phyloP scores from a whole-genome alignment of 352 stramenopile species.

The Phytophthora cryptogea region DNA sequence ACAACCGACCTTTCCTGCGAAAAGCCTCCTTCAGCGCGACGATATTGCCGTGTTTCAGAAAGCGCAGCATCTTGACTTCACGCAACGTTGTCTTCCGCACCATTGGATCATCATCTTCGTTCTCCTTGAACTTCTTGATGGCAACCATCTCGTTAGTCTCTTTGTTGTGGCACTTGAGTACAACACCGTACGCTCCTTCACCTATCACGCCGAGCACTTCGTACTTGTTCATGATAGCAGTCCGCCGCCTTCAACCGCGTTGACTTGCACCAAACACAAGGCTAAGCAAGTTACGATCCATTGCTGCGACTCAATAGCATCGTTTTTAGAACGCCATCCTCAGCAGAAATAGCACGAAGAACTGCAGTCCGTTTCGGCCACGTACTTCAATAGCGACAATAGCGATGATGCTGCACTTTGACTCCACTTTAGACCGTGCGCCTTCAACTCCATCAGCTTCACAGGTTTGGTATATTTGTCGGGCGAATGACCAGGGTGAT shows the following conservation, averaged over 20 bases:
- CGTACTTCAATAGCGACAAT: constrained; percentile 16
- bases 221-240: constrained; percentile 92
- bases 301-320: constrained; percentile 19
- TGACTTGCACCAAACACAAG: constrained; percentile 23
- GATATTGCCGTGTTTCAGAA: constrained; percentile 98
- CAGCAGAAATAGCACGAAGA: constrained; percentile 31
- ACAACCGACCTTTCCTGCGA: constrained; percentile 95
- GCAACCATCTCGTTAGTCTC: constrained; percentile 97
- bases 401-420: neutral
- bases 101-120: constrained; percentile 89
- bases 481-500: neutral
- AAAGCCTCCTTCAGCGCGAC: constrained; percentile 98
- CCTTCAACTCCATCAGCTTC: neutral
- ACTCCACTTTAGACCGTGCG: constrained; percentile 9
- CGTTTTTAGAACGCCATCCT: constrained; percentile 31
- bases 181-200: constrained; percentile 94
- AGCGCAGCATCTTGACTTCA: constrained; percentile 98
- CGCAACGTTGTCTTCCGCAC: constrained; percentile 94
- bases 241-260: constrained; percentile 16
- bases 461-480: constrained; percentile 2
- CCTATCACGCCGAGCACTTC: constrained; percentile 94
- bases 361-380: constrained; percentile 16
- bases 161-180: constrained; percentile 93
- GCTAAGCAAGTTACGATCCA: constrained; percentile 33
- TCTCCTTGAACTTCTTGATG: constrained; percentile 99